A percentile compares a stretch with the other conserved stretches of the same genome.
Evolutionary conservation across 129 eudicot species (phyloP).

Genomic region (Pseudognaphalium luteoalbum): DNA sequence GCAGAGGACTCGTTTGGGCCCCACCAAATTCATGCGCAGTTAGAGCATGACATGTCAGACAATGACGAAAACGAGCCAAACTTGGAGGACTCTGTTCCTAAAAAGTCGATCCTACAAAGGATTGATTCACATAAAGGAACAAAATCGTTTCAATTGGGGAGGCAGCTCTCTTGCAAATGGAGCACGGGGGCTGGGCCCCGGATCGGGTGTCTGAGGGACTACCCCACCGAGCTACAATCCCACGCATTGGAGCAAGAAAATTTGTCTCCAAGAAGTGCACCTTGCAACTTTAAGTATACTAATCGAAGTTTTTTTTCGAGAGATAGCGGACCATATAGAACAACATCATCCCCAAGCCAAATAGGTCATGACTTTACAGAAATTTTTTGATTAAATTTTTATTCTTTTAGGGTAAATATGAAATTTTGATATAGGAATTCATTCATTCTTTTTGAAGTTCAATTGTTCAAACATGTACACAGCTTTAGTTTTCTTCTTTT

Average conservation of each 20-base stretch:
- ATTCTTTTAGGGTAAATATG: constrained; percentile 58
- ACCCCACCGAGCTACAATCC: constrained; percentile 77
- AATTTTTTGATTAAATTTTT: constrained; percentile 20
- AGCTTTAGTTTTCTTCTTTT: constrained; percentile 20
- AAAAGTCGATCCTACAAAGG: constrained; percentile 54
- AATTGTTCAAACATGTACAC: constrained; percentile 14
- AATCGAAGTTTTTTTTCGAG: constrained; percentile 30
- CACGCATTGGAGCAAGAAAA: constrained; percentile 80
- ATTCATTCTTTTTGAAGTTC: constrained; percentile 35
- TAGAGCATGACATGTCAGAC: constrained; percentile 28
- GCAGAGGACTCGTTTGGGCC: constrained; percentile 40
- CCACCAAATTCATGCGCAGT: constrained; percentile 25
- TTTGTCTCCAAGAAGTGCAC: constrained; percentile 75
- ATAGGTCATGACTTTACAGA: constrained; percentile 27
- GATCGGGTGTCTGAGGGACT: constrained; percentile 86
- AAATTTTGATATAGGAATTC: constrained; percentile 39
- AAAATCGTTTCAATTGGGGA: constrained; percentile 76
- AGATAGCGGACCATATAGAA: constrained; percentile 35
- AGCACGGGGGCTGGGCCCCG: constrained; percentile 99
- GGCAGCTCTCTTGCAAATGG: constrained; percentile 88
- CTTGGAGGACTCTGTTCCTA: constrained; percentile 52
- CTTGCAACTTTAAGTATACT: constrained; percentile 29
- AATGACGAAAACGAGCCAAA: constrained; percentile 24
- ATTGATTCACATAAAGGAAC: constrained; percentile 71
- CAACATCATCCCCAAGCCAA: constrained; percentile 38